phyloP scores from a whole-genome alignment of 2,329 filamentous ascomycete species.

The Phialophora chinensis region DNA sequence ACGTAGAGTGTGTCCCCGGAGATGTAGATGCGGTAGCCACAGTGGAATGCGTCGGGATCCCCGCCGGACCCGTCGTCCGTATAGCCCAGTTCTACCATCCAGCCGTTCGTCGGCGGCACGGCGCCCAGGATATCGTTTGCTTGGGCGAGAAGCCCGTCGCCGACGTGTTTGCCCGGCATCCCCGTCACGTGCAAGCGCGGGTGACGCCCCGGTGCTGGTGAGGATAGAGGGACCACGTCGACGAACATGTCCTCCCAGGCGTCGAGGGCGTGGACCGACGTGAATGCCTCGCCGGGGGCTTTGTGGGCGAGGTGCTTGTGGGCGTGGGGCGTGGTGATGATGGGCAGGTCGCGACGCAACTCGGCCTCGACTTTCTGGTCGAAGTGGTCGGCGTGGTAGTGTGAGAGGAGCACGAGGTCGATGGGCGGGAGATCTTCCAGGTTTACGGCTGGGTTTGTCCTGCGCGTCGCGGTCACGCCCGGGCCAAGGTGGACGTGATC shows the following conservation, averaged over 20 bases:
- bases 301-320: conserved; percentile 56
- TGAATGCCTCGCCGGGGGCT: conserved; percentile 58
- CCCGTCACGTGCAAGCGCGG: conserved; percentile 63
- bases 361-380: conserved; percentile 59
- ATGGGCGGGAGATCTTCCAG: conserved; percentile 65
- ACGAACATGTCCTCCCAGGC: conserved; percentile 61
- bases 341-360: conserved; percentile 61
- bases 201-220: conserved; percentile 32
- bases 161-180: conserved; percentile 70
- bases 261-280: conserved; percentile 61
- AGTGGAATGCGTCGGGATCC: conserved; percentile 46
- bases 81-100: conserved; percentile 68
- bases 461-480: conserved; percentile 61
- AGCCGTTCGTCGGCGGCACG: conserved; percentile 68
- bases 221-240: conserved; percentile 43
- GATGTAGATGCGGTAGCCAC: conserved; percentile 68
- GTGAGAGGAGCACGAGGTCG: conserved; percentile 65
- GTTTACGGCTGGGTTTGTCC: conserved; percentile 66
- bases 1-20: conserved; percentile 69
- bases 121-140: conserved; percentile 57
- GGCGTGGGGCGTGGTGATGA: conserved; percentile 69
- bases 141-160: conserved; percentile 50
- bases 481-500: conserved; percentile 71
- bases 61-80: conserved; percentile 18
- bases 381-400: conserved; percentile 69